Percentiles rank a stretch among this genome's conserved stretches.
Evolutionary conservation across 768 basidiomycete species (phyloP).

Genomic region (Porpolomopsis calyptriformis): DNA sequence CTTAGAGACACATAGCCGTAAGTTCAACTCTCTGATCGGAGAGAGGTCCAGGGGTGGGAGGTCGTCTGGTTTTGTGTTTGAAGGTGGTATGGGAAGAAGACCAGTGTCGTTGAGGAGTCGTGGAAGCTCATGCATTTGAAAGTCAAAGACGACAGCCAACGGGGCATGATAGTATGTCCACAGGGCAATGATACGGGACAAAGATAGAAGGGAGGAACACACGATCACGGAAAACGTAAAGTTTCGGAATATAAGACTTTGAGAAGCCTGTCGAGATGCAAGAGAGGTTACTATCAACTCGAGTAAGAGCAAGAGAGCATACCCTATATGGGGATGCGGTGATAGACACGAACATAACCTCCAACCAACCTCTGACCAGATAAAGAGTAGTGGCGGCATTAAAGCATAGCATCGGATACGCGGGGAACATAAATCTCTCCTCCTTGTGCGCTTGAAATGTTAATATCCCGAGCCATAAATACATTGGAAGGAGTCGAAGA

Average conservation of each 20-base stretch:
- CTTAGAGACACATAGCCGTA: constrained; percentile 80
- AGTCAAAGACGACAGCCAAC: constrained; percentile 52
- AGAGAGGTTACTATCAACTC: background rate
- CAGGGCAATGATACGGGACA: constrained; percentile 72
- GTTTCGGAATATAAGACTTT: constrained; percentile 60
- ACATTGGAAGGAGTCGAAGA: constrained; percentile 76
- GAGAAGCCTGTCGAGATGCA: constrained; percentile 52
- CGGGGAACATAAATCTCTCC: constrained; percentile 97
- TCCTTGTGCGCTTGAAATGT: constrained; percentile 88
- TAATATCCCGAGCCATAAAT: constrained; percentile 82
- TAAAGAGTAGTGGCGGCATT: constrained; percentile 88
- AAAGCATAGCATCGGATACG: constrained; percentile 84
- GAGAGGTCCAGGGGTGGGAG: constrained; percentile 51
- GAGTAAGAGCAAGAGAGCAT: constrained; percentile 18
- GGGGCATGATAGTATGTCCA: constrained; percentile 90
- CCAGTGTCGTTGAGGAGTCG: constrained; percentile 66
- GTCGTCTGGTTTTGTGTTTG: constrained; percentile 29
- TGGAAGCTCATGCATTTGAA: constrained; percentile 75
- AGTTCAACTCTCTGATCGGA: constrained; percentile 54
- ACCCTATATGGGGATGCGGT: constrained; percentile 85
- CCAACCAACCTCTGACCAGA: constrained; percentile 78
- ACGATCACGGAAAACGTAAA: constrained; percentile 65
- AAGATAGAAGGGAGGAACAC: constrained; percentile 57
- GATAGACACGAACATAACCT: constrained; percentile 57
- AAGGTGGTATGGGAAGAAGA: constrained; percentile 40